Conservation (phyloP, 805 yeast genomes). For the Blastobotrys robertii region DNA sequence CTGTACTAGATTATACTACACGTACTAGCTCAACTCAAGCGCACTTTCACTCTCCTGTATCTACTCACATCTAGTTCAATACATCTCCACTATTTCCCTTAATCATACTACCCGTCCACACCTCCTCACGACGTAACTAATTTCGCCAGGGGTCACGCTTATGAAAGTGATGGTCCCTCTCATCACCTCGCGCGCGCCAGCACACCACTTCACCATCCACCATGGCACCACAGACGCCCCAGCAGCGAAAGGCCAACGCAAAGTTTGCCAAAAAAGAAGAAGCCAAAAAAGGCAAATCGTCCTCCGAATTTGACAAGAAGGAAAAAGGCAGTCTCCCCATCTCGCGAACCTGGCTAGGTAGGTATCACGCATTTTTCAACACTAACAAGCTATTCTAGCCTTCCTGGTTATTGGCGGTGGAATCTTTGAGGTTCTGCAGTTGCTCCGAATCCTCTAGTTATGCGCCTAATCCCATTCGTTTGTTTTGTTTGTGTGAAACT, state of each 20-base stretch:
- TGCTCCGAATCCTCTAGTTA: slow-evolving; percentile 25
- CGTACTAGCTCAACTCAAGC: no score
- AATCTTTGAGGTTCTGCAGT: slow-evolving; percentile 52
- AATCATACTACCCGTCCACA: no score
- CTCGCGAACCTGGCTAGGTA: slow-evolving; percentile 57
- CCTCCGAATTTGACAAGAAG: slow-evolving; percentile 24
- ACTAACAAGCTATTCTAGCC: slow-evolving; percentile 33
- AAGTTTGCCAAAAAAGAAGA: slow-evolving; percentile 69
- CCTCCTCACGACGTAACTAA: no score
- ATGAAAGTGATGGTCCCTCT: no score
- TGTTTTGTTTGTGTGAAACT: slow-evolving; percentile 9
- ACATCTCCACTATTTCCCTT: no score
- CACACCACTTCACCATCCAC: no score
- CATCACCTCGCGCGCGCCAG: no score
- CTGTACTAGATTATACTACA: no score
- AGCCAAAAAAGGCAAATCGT: slow-evolving; percentile 66
- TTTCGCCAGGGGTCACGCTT: no score
- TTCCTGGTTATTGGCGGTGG: slow-evolving; percentile 81
- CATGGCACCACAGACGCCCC: slow-evolving; percentile 54
- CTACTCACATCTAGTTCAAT: no score
- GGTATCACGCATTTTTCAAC: slow-evolving; percentile 21
- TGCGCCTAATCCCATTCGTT: slow-evolving; percentile 14
- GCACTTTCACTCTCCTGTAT: no score
- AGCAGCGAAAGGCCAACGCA: slow-evolving; percentile 78
- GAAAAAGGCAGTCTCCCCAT: slow-evolving; percentile 38